A percentile compares a stretch with the other conserved stretches of the same genome.
phyloP scores from a whole-genome alignment of 2,329 filamentous ascomycete genomes.

The Aspergillus ustus region DNA sequence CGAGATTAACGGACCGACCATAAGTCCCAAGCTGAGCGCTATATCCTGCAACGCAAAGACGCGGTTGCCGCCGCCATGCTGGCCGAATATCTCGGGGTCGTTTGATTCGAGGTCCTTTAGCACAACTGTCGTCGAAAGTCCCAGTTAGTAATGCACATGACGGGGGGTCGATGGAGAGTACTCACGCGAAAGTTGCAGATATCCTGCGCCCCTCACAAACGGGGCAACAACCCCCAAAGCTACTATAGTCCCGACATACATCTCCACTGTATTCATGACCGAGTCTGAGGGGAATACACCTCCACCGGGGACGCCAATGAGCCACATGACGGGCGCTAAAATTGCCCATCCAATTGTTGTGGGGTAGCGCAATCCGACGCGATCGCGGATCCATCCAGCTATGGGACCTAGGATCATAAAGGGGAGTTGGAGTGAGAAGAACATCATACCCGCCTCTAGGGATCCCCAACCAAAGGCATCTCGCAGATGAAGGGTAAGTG shows the following conservation, averaged over 20 bases:
- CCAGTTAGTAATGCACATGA: no score
- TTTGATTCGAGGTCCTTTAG: no score
- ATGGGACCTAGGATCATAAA: constrained; percentile 20
- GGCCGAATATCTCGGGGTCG: no score
- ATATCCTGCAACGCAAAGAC: no score
- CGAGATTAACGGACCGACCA: no score
- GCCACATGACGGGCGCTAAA: constrained; percentile 13
- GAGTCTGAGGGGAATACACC: background rate
- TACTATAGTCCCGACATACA: background rate
- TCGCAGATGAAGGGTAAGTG: constrained; percentile 29
- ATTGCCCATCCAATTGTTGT: constrained; percentile 13
- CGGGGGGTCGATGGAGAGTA: no score
- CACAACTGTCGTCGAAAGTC: no score
- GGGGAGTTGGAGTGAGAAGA: constrained; percentile 24
- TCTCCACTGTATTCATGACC: background rate
- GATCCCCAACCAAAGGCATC: constrained; percentile 29
- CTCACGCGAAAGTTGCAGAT: background rate
- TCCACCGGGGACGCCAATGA: constrained; percentile 12
- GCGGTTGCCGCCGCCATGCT: no score
- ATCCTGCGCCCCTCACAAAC: background rate
- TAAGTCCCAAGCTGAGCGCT: no score
- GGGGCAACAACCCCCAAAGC: background rate
- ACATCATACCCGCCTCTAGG: constrained; percentile 23
- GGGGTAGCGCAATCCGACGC: constrained; percentile 20
- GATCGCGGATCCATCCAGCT: constrained; percentile 25